Evolutionary conservation across 2,329 filamentous ascomycete species (phyloP), one percentile per base, ranked within the genome.

Genomic region (Ophiostoma angusticollis): DNA sequence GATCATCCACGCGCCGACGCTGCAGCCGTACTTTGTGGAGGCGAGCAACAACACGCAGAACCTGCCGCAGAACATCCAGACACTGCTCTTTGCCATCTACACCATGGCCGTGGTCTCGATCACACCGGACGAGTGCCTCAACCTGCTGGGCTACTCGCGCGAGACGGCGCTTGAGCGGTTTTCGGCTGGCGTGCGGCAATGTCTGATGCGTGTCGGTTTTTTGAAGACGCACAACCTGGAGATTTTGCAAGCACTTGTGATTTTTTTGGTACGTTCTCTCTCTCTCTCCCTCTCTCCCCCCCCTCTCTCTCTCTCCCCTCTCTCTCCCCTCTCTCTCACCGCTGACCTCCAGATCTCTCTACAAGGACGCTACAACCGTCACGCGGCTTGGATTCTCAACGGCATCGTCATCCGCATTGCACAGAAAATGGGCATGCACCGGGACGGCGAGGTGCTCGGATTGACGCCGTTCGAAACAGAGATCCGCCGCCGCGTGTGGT

Each of bases 401-500:
- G 75, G 75, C 5, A 61, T 74, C 13, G 63, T 74, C 5, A 63
- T 81, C 24, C 68, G 78, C 16, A 73, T 81, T 37, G 76, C 74
- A 1, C 72, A 79, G 51, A 76, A 77, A 50, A 76, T 81, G 65
- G 78, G 78, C 1, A 63, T 80, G 34, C 74, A 80, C 44, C 65
- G 72, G 11, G 76, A 81, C 43, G 75, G 74, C 25, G 66, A 69
- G 43, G 54, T 58, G 14, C 59, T 76, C 6, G 68, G 67, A 2
- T 59, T 80, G 2, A 61, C 68, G 0, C 72, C 74, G 0, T 78
- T 79, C 47, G 75, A 81, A 49, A 70, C 70, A 3, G 75, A 82
- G 51, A 80, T 81, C 64, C 67, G 76, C n/a, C 62, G 77, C 31
- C 63, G 78, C 6, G 61, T 80, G 16, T 82, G 77, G 77, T 78